Evolutionary conservation across 2,329 filamentous ascomycete genomes (phyloP), one percentile per base, ranked within the genome.

Genomic region (Pseudogymnoascus sp.): DNA sequence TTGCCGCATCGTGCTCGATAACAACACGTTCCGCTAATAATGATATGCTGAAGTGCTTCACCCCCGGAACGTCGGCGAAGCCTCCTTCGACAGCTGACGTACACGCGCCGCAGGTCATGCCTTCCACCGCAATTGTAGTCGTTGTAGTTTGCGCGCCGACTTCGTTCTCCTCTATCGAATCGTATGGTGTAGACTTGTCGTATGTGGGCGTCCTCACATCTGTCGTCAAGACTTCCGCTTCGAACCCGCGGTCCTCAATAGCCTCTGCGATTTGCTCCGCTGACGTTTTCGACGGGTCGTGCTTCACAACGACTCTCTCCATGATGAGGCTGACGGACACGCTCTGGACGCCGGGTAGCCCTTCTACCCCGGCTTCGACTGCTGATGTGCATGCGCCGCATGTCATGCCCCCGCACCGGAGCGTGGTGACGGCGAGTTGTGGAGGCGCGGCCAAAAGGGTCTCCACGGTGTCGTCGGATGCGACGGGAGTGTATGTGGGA

Each of bases 371-470:
- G 65, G 88, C 85, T 81, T 97, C 93, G 69, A 99, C 88, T n/a
- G 95, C 88, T 50, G 93, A 96, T 29, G 93, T 97, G 75, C 95
- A 99, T 69, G 93, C 89, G 73, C 93, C 93, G 78, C 95, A 99
- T 67, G 86, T 89, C 86, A 89, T 99, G 69, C 95, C 95, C 68
- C 89, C 91, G 42, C 99, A 89, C 72, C 88, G 90, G 65, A 99
- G 78, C 19, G 93, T 97, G 33, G 95, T 97, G 11, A 90, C 96
- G 40, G 91, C 91, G 86, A 96, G 89, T 73, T 88, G 86, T 65
- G 82, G 78, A n/a, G 68, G 67, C n/a, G 68, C 66, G 6, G 47
- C 64, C 29, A 67, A 42, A 21, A 65, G 62, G 16, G 65, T 63
- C 29, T 63, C 61, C n/a, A 47, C 42, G 11, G 42, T 47, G 42